phyloP scores from a whole-genome alignment of 768 basidiomycete genomes.

The Leucocoprinus birnbaumii region DNA sequence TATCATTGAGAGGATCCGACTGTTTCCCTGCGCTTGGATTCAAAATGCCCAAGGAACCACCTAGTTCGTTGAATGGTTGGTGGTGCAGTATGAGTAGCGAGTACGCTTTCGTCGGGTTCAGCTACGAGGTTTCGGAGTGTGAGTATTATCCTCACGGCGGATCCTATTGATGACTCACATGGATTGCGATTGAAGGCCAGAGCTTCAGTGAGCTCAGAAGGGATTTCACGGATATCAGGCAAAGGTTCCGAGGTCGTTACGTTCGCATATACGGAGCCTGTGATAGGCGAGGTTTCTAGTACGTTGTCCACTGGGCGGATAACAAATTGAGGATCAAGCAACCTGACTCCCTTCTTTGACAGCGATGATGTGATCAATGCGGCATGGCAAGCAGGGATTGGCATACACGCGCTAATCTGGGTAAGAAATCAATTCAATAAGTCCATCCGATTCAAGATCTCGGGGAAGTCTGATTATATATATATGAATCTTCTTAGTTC shows the following conservation, averaged over 20 bases:
- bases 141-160: constrained; percentile 15
- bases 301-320: constrained; percentile 18
- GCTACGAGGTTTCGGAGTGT: constrained; percentile 72
- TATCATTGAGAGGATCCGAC: constrained; percentile 8
- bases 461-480: neutral
- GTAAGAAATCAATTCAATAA: constrained; percentile 29
- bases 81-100: constrained; percentile 66
- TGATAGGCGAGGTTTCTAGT: constrained; percentile 46
- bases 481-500: constrained; percentile 28
- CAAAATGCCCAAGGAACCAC: constrained; percentile 49
- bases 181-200: too few species aligned
- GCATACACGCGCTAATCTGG: constrained; percentile 76
- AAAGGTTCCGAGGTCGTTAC: constrained; percentile 61
- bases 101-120: constrained; percentile 76
- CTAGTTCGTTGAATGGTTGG: constrained; percentile 46
- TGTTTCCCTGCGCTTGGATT: constrained; percentile 46
- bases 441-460: neutral
- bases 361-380: constrained; percentile 62
- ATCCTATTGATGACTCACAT: too few species aligned
- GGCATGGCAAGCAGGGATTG: constrained; percentile 65
- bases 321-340: neutral
- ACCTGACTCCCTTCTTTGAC: neutral
- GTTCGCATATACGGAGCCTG: constrained; percentile 56
- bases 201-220: constrained; percentile 41
- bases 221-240: constrained; percentile 61